phyloP scores from a whole-genome alignment of 768 basidiomycete species.

The Artomyces pyxidatus region DNA sequence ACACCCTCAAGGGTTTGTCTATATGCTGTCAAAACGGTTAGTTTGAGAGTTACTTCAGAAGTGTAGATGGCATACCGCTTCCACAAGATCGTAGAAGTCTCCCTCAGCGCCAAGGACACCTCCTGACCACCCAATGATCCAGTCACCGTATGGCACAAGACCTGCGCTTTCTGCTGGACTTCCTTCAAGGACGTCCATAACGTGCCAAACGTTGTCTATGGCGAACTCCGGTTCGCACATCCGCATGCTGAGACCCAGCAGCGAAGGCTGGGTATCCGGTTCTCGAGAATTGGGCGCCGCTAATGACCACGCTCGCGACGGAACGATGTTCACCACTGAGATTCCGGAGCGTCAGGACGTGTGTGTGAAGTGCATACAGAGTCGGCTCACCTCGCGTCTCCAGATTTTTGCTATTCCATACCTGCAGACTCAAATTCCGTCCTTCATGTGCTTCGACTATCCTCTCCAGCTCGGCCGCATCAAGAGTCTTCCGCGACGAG shows the following conservation, averaged over 20 bases:
- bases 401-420: constrained; percentile 80
- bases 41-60: too few species aligned
- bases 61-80: constrained; percentile 54
- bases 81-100: constrained; percentile 95
- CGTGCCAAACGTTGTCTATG: constrained; percentile 95
- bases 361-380: background rate
- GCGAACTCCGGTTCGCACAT: constrained; percentile 87
- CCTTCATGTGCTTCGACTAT: constrained; percentile 83
- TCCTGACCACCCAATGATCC: constrained; percentile 88
- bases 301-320: constrained; percentile 79
- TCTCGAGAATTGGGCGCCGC: constrained; percentile 31
- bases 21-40: too few species aligned
- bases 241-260: constrained; percentile 91
- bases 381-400: constrained; percentile 51
- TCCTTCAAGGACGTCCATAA: constrained; percentile 92
- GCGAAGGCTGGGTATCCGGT: constrained; percentile 60
- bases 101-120: constrained; percentile 86
- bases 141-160: constrained; percentile 83
- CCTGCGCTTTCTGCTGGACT: constrained; percentile 95
- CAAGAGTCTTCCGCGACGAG: constrained; percentile 46
- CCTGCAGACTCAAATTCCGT: constrained; percentile 55
- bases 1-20: constrained; percentile 88
- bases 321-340: constrained; percentile 80
- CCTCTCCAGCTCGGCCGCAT: constrained; percentile 62
- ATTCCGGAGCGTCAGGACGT: too few species aligned